These are phyloP conservation scores for Schizophyllum amplum DNA, from an alignment of 1,284 basidiomycete genomes.

Conservation along the genomic window DNA sequence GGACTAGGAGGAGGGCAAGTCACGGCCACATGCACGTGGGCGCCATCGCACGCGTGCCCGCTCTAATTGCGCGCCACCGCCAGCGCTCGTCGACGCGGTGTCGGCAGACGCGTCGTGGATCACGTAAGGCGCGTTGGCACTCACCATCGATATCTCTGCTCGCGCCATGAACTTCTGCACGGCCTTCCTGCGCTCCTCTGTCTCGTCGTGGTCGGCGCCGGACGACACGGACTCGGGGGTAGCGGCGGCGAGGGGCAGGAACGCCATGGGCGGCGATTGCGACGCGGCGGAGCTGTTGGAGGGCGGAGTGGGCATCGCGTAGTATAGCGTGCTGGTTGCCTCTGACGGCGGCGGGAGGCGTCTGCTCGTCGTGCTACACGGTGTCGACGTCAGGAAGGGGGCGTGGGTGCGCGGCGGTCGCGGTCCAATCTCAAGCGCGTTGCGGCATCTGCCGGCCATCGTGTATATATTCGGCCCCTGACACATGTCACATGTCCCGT, in stretches of 20 bases:
- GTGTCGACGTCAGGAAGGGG: slow-evolving; percentile 21
- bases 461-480: not conserved
- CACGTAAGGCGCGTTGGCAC: slow-evolving; percentile 42
- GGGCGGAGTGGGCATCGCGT: slow-evolving; percentile 61
- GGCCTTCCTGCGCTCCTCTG: slow-evolving; percentile 52
- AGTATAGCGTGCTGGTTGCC: not conserved
- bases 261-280: slow-evolving; percentile 61
- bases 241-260: slow-evolving; percentile 34
- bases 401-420: slow-evolving; percentile 15
- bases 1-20: slow-evolving; percentile 8
- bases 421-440: slow-evolving; percentile 24
- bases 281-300: slow-evolving; percentile 59
- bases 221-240: slow-evolving; percentile 29
- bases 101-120: not conserved
- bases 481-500: not conserved
- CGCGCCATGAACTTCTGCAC: slow-evolving; percentile 67
- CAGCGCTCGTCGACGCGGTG: not conserved
- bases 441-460: slow-evolving; percentile 17
- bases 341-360: slow-evolving; percentile 11
- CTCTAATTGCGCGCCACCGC: not conserved
- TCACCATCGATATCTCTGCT: slow-evolving; percentile 68
- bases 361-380: slow-evolving; percentile 29
- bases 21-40: not conserved
- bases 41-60: not conserved
- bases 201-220: slow-evolving; percentile 33